Evolutionary conservation across 2,329 filamentous ascomycete genomes (phyloP).

Genomic region (Phyllosticta capitalensis): DNA sequence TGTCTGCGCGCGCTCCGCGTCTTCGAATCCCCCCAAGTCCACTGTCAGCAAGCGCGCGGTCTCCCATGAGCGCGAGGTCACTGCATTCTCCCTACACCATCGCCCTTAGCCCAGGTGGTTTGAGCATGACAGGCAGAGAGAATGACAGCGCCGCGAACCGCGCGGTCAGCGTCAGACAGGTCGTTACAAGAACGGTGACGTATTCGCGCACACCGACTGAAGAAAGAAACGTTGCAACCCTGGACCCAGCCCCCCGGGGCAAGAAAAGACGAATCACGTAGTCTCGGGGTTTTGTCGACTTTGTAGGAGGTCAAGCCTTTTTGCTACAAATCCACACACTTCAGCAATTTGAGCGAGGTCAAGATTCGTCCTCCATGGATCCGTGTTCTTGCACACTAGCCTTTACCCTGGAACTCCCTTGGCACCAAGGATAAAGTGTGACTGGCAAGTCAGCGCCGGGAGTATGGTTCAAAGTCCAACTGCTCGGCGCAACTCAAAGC

Average conservation of each 20-base stretch:
- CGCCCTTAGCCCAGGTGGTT: constrained; percentile 66
- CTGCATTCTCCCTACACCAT: constrained; percentile 67
- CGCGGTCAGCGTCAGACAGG: constrained; percentile 67
- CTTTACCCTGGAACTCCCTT: too few relatives aligned
- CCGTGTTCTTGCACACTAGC: too few relatives aligned
- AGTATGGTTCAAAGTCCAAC: background rate
- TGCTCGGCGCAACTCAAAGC: background rate
- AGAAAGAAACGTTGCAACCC: constrained; percentile 41
- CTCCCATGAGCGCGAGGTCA: constrained; percentile 55
- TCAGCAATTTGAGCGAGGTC: background rate
- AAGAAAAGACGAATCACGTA: constrained; percentile 72
- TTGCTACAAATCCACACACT: too few relatives aligned
- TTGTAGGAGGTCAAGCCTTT: background rate
- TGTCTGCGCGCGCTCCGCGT: constrained; percentile 49
- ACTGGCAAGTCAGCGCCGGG: background rate
- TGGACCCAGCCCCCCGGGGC: constrained; percentile 83
- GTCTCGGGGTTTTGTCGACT: background rate
- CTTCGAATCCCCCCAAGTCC: constrained; percentile 73
- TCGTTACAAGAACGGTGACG: constrained; percentile 88
- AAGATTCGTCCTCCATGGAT: background rate
- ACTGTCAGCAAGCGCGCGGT: constrained; percentile 47
- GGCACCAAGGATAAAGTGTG: background rate
- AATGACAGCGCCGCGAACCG: constrained; percentile 41
- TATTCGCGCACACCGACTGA: constrained; percentile 54
- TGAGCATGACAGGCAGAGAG: constrained; percentile 59